Conservation (phyloP, 441 rosid genomes). For the Codiaeum variegatum region DNA sequence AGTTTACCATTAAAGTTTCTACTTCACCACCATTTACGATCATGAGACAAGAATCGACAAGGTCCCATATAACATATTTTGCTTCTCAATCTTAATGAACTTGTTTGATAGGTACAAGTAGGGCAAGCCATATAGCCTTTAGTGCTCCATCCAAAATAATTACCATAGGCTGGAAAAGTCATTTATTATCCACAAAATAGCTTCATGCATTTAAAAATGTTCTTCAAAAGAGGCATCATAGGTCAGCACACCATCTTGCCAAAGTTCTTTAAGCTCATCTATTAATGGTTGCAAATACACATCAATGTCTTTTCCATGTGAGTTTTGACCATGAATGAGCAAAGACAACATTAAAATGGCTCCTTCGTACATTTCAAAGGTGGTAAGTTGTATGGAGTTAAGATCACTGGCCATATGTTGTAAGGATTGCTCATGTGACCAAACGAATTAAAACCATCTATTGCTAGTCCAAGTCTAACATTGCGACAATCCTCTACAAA, state of each 20-base stretch:
- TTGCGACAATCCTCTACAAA: neutral
- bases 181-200: slow-evolving; percentile 11
- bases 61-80: slow-evolving; percentile 19
- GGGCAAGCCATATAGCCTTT: slow-evolving; percentile 12
- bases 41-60: neutral
- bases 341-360: neutral
- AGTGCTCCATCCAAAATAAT: slow-evolving; percentile 14
- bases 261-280: slow-evolving; percentile 10
- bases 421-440: neutral
- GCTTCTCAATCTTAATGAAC: neutral
- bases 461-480: too few species aligned
- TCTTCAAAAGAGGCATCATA: neutral
- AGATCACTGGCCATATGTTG: neutral
- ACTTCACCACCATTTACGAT: neutral
- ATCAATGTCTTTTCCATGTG: slow-evolving; percentile 1
- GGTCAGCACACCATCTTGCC: neutral
- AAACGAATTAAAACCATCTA: slow-evolving; percentile 4
- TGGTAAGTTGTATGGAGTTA: neutral
- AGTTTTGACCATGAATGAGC: neutral
- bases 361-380: slow-evolving; percentile 14
- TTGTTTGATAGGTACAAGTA: neutral
- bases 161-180: slow-evolving; percentile 15
- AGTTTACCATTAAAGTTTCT: neutral
- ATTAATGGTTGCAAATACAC: slow-evolving; percentile 3
- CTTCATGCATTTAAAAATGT: neutral